Base-by-base conservation (phyloP, 2,329 filamentous ascomycete genomes). In the Botrytis galanthina region DNA sequence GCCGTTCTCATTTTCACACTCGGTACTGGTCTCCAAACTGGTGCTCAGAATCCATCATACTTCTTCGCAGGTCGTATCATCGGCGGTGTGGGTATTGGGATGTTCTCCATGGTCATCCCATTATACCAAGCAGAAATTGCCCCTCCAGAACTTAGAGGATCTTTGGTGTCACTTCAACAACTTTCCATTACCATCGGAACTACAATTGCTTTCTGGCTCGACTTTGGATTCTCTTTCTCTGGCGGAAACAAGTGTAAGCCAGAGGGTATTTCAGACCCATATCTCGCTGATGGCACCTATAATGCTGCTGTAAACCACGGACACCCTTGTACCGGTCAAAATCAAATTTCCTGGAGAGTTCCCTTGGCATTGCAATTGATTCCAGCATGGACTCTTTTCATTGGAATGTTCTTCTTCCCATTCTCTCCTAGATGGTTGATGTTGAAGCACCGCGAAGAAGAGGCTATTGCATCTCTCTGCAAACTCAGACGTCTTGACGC, bases 81-180 rank as follows among this genome's bases (percentile, higher is more conserved):
- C 29, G 84, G 85, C 6, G 87, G 85, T 12, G 82, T 87, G 74
- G 85, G 86, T 1, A 86, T 86, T 76, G 86, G 86, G 29, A 84
- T 85, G 78, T 85, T 85, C 74, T 85, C 84, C 0, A 84, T 82
- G 7, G 84, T 83, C 32, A 83, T 86, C 4, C 88, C 88, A 12
- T 89, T 87, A 66, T 90, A 88, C 87, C 87, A 90, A 74, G 88
- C 87, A 0, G 88, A 90, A 79, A 88, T 86, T 2, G 88, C 87
- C 57, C 85, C 85, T 18, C 83, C 87, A 3, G 85, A 90, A 77
- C 87, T 88, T 76, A 84, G 88, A 69, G 88, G 88, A 32, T 88
- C 87, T 76, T 82, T 89, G 42, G 87, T 90, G 79, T 89, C 89
- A 86, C 85, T 89, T 66, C 87, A 90, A 78, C 87, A 87, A n/a